Evolutionary conservation across 2,329 filamentous ascomycete genomes (phyloP).

Genomic region (Didymella keratinophila): DNA sequence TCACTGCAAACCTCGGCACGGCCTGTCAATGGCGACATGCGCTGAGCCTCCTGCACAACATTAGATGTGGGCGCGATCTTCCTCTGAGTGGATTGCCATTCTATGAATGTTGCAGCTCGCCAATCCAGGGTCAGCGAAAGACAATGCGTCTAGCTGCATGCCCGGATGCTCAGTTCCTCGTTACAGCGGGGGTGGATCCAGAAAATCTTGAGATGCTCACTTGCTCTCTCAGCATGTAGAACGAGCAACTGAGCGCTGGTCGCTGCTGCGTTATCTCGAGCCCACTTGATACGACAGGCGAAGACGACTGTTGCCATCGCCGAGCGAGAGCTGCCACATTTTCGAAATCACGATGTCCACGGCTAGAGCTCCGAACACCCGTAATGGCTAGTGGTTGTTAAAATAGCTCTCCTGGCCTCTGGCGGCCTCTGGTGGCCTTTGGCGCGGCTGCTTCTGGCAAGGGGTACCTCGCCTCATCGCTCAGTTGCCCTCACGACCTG

Average conservation of each 20-base stretch:
- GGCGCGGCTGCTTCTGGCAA: conserved; percentile 15
- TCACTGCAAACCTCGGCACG: conserved; percentile 4
- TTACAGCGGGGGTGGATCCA: conserved; percentile 8
- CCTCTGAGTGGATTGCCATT: not conserved
- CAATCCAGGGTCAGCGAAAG: conserved; percentile 12
- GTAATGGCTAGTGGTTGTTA: conserved; percentile 13
- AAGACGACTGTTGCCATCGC: conserved; percentile 6
- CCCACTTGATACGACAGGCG: conserved; percentile 3
- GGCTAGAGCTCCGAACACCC: conserved; percentile 11
- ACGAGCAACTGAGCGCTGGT: conserved; percentile 5
- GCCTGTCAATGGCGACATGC: not conserved
- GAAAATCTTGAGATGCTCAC: not conserved
- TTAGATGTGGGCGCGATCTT: not conserved
- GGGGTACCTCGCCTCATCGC: conserved; percentile 13
- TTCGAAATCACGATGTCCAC: conserved; percentile 17
- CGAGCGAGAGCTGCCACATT: conserved; percentile 12
- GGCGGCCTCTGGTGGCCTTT: conserved; percentile 10
- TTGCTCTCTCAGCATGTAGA: not conserved
- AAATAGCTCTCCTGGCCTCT: conserved; percentile 18
- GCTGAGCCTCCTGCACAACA: not conserved
- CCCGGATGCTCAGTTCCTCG: conserved; percentile 1
- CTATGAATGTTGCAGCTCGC: conserved; percentile 3
- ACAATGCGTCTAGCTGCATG: conserved; percentile 8
- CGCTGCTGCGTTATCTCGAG: not conserved
- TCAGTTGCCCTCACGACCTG: conserved; percentile 22